These are phyloP conservation scores for Suillus bovinus DNA, from an alignment of 768 basidiomycete species.

Conservation along the genomic window DNA sequence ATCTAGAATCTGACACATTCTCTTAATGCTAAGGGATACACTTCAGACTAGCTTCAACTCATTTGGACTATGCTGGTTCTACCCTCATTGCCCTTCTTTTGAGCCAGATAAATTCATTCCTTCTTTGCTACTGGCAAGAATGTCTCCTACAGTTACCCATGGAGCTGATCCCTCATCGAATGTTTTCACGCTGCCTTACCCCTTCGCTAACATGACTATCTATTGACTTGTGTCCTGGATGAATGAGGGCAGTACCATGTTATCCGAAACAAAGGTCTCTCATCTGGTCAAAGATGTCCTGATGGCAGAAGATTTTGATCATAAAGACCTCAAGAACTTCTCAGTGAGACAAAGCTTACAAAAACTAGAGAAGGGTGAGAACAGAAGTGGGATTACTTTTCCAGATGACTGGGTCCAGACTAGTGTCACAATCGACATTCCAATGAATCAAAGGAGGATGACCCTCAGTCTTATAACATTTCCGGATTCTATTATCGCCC, in stretches of 20 bases:
- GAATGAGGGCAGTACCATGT: not conserved
- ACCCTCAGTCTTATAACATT: too few relatives aligned
- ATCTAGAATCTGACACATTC: not conserved
- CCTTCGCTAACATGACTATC: slow-evolving; percentile 12
- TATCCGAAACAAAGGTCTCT: too few relatives aligned
- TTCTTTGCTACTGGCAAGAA: not conserved
- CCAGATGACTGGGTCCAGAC: too few relatives aligned
- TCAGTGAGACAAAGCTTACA: too few relatives aligned
- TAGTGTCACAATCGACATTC: too few relatives aligned
- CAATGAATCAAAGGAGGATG: too few relatives aligned
- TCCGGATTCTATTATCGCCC: too few relatives aligned
- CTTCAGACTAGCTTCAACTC: not conserved
- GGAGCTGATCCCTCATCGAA: not conserved
- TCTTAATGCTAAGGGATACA: not conserved
- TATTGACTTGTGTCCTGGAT: slow-evolving; percentile 11
- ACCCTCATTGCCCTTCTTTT: not conserved
- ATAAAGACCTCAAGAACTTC: too few relatives aligned
- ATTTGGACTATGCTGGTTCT: not conserved
- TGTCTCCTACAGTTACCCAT: not conserved
- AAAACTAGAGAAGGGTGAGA: too few relatives aligned
- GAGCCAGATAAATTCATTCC: not conserved
- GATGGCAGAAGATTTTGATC: too few relatives aligned
- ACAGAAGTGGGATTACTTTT: too few relatives aligned
- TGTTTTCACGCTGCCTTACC: slow-evolving; percentile 1
- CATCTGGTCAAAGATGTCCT: too few relatives aligned